Conservation (phyloP, 352 stramenopile species). For the Globisporangium echinulatum region DNA sequence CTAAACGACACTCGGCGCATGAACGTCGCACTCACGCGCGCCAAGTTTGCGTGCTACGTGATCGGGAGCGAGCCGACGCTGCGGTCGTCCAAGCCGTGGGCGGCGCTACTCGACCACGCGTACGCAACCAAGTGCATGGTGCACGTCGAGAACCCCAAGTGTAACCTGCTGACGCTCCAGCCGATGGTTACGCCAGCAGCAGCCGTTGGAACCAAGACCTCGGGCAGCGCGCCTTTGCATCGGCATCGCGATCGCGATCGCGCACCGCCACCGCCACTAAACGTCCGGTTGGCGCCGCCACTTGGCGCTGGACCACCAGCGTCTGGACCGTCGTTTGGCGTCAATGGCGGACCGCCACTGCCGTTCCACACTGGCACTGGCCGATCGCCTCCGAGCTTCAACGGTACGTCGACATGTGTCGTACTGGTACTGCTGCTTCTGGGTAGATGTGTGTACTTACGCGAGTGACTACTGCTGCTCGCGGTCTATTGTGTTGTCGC, state of each 20-base stretch:
- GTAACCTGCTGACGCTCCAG: conserved; percentile 66
- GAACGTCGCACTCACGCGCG: conserved; percentile 85
- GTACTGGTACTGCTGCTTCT: background rate
- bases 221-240: conserved; percentile 1
- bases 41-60: conserved; percentile 86
- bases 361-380: conserved; percentile 11
- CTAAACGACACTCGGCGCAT: conserved; percentile 86
- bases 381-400: conserved; percentile 10
- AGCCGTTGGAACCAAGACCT: conserved; percentile 9
- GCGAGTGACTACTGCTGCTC: background rate
- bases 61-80: conserved; percentile 79
- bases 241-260: conserved; percentile 1
- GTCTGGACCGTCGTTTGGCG: conserved; percentile 3
- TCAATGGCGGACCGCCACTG: conserved; percentile 4
- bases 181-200: conserved; percentile 37
- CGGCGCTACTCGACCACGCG: conserved; percentile 65
- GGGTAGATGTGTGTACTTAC: background rate
- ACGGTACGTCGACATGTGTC: conserved; percentile 5
- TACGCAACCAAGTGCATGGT: conserved; percentile 66
- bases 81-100: conserved; percentile 81
- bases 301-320: background rate
- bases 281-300: conserved; percentile 1
- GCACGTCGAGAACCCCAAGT: conserved; percentile 72
- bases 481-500: background rate
- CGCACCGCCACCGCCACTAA: conserved; percentile 6